Percentiles rank a stretch among this genome's conserved stretches.
phyloP scores from a whole-genome alignment of 495 filamentous ascomycete species.

The Lepraria neglecta region DNA sequence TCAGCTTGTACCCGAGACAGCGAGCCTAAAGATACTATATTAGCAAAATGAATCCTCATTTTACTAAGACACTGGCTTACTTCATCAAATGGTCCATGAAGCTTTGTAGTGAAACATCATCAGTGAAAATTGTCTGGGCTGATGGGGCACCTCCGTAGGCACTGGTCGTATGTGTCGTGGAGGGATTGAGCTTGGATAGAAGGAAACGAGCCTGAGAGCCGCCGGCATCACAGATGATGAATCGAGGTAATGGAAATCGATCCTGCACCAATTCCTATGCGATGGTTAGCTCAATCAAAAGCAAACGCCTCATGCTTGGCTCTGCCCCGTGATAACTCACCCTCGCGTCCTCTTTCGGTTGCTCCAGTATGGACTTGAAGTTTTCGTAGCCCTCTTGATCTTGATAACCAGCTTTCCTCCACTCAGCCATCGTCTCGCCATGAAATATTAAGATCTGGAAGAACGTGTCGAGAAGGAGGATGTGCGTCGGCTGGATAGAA shows the following conservation, averaged over 20 bases:
- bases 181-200: slow-evolving; percentile 95
- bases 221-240: slow-evolving; percentile 97
- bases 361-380: slow-evolving; percentile 79
- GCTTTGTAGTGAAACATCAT: slow-evolving; percentile 95
- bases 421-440: slow-evolving; percentile 95
- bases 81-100: slow-evolving; percentile 99
- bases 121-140: slow-evolving; percentile 98
- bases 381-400: slow-evolving; percentile 99
- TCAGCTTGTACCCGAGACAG: slow-evolving; percentile 56
- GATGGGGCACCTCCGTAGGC: slow-evolving; percentile 88
- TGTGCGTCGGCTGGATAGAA: slow-evolving; percentile 89
- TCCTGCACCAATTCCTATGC: slow-evolving; percentile 91
- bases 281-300: slow-evolving; percentile 19
- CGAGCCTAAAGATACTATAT: slow-evolving; percentile 44
- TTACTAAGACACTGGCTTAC: slow-evolving; percentile 47
- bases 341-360: slow-evolving; percentile 96
- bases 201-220: slow-evolving; percentile 98
- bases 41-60: slow-evolving; percentile 28
- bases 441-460: slow-evolving; percentile 99
- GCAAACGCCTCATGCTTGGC: slow-evolving; percentile 1
- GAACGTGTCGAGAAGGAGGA: slow-evolving; percentile 94
- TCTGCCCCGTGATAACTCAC: slow-evolving; percentile 44
- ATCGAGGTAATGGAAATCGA: slow-evolving; percentile 93
- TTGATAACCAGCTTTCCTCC: slow-evolving; percentile 97
- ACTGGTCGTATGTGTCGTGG: slow-evolving; percentile 92